A percentile compares a stretch with the other conserved stretches of the same genome.
phyloP scores from a whole-genome alignment of 805 yeast genomes.

The Metschnikowia borealis region DNA sequence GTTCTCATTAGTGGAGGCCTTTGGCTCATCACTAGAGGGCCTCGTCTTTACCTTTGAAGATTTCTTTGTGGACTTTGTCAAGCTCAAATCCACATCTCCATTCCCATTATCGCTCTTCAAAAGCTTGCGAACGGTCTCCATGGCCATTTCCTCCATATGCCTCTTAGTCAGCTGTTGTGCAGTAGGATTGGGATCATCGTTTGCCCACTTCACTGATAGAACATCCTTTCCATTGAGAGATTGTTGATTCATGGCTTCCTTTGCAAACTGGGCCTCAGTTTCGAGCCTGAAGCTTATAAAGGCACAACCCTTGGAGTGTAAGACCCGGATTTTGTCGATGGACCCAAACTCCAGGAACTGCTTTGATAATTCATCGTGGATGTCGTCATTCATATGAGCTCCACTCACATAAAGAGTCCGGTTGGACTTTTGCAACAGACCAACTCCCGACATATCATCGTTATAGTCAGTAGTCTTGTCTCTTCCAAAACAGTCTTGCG shows the following conservation, averaged over 20 bases:
- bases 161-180: slow-evolving; percentile 50
- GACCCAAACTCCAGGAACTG: slow-evolving; percentile 75
- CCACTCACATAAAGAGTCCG: slow-evolving; percentile 75
- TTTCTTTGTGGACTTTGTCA: neutral
- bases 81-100: neutral
- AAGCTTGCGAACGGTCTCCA: slow-evolving; percentile 48
- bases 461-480: slow-evolving; percentile 76
- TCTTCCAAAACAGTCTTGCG: slow-evolving; percentile 89
- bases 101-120: slow-evolving; percentile 16
- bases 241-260: slow-evolving; percentile 90
- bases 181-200: slow-evolving; percentile 77
- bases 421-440: slow-evolving; percentile 67
- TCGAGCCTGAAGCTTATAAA: slow-evolving; percentile 71
- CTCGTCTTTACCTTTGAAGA: neutral
- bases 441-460: slow-evolving; percentile 95
- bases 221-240: slow-evolving; percentile 59
- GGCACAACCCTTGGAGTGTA: slow-evolving; percentile 64
- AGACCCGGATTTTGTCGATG: slow-evolving; percentile 59
- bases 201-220: slow-evolving; percentile 80
- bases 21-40: too few species aligned
- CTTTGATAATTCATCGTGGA: slow-evolving; percentile 31
- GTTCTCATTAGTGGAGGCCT: neutral
- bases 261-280: slow-evolving; percentile 85
- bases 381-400: slow-evolving; percentile 35
- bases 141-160: slow-evolving; percentile 48